Evolutionary conservation across 768 basidiomycete species (phyloP).

Genomic region (Lyophyllum shimeji): DNA sequence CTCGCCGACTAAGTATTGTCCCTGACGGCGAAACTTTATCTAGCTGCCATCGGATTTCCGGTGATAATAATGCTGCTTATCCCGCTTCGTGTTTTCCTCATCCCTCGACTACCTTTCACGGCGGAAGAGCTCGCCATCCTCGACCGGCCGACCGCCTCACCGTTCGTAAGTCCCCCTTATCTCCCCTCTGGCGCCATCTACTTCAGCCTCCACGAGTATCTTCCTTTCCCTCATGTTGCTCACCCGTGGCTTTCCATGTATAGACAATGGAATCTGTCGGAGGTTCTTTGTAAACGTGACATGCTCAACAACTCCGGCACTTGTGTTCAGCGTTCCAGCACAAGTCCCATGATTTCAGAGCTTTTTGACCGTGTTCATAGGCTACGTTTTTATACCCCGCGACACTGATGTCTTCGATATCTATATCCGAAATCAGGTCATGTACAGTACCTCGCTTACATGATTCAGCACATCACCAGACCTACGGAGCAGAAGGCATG

Average conservation of each 20-base stretch:
- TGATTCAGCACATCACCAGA: not conserved
- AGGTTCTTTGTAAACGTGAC: conserved; percentile 21
- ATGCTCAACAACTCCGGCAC: not conserved
- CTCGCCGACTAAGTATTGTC: conserved; percentile 23
- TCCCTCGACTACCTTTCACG: conserved; percentile 77
- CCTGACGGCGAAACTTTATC: not conserved
- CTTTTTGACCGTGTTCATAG: not conserved
- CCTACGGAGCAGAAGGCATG: not conserved
- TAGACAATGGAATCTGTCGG: conserved; percentile 38
- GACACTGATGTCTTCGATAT: not conserved
- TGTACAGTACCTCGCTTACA: not conserved
- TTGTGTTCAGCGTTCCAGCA: not conserved
- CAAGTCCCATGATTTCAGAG: not conserved
- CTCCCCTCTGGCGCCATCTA: not conserved
- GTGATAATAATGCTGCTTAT: conserved; percentile 83
- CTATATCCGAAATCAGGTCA: not conserved
- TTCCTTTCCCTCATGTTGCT: not conserved
- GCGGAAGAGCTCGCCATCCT: conserved; percentile 76
- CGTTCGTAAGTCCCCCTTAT: conserved; percentile 64
- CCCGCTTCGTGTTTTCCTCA: conserved; percentile 68
- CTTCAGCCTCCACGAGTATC: not conserved
- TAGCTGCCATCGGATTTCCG: conserved; percentile 90
- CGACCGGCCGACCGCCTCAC: conserved; percentile 88
- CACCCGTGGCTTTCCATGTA: not conserved
- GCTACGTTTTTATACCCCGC: not conserved